Base-by-base conservation (phyloP, 2,329 filamentous ascomycete genomes). In the Claviceps arundinis region DNA sequence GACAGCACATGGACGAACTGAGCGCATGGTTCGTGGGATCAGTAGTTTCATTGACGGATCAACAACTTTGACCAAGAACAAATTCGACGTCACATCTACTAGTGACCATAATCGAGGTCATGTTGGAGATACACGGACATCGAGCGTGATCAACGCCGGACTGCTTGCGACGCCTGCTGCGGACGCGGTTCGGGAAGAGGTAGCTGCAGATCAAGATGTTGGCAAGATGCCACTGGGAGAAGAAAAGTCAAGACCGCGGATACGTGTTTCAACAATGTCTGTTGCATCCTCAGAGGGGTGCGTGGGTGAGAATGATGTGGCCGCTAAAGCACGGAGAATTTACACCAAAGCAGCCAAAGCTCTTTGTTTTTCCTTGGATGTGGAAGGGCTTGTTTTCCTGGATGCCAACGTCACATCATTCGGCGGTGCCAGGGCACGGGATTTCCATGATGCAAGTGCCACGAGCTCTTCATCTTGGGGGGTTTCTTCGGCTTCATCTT, bases 11-110 rank as follows among this genome's bases (percentile, higher is more conserved):
- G 51, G 56, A 5, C 56, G 60, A 3, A 62, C 60, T 14, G 62
- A 64, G 37, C 60, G 63, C 11, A 68, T 68, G 64, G 59, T 67
- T 17, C 57, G 65, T 37, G 66, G 62, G 0, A 55, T 65, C 8
- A 63, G 63, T 2, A 61, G 56, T 26, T 65, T 65, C 7, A 52
- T 65, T 17, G 63, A 64, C 14, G 51, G 51, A 19, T 52, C 51
- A 14, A 49, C 45, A 45, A 34, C 14, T 11, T 45, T 44, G 46
- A 41, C 30, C n/a, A 26, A 38, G 26, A 52, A 47, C 34, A 52
- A 26, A 37, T 37, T 48, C 37, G 50, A 52, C 17, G 13, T 24
- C 37, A 5, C 17, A 17, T 13, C 45, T 8, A 16, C 5, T n/a
- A 37, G 7, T 16, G 26, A 43, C 8, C 26, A 37, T 5, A n/a